phyloP scores from a whole-genome alignment of 2,329 filamentous ascomycete genomes.

The Daldinia eschscholtzii region DNA sequence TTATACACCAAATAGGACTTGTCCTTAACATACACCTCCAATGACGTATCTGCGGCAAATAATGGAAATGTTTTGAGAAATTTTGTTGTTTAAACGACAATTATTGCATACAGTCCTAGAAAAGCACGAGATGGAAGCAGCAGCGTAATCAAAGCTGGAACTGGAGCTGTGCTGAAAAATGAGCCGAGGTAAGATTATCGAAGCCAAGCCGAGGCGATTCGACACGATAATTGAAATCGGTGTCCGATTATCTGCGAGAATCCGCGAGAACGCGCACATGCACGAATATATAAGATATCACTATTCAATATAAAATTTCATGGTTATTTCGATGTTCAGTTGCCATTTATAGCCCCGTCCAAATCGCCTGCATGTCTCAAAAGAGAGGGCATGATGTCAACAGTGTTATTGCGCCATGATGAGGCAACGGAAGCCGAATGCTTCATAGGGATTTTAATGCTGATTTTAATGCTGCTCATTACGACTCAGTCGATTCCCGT shows the following conservation, averaged over 20 bases:
- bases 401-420: too few relatives aligned
- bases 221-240: constrained; percentile 1
- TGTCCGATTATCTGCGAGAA: neutral
- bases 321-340: neutral
- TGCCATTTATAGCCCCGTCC: too few relatives aligned
- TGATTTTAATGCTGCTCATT: too few relatives aligned
- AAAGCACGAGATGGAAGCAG: neutral
- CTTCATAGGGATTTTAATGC: too few relatives aligned
- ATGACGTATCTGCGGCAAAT: constrained; percentile 20
- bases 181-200: constrained; percentile 7
- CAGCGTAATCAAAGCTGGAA: neutral
- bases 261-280: constrained; percentile 5
- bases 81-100: neutral
- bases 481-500: too few relatives aligned
- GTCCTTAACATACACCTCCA: neutral
- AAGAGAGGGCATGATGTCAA: too few relatives aligned
- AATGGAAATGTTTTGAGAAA: neutral
- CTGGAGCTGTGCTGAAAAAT: neutral
- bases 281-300: neutral
- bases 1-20: neutral
- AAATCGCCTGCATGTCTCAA: too few relatives aligned
- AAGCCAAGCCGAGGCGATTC: constrained; percentile 11
- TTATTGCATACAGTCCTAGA: neutral
- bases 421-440: too few relatives aligned
- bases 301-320: neutral